Percentiles rank a stretch among this genome's conserved stretches.
Evolutionary conservation across 441 rosid species (phyloP).

Genomic region (Gossypium aridum): DNA sequence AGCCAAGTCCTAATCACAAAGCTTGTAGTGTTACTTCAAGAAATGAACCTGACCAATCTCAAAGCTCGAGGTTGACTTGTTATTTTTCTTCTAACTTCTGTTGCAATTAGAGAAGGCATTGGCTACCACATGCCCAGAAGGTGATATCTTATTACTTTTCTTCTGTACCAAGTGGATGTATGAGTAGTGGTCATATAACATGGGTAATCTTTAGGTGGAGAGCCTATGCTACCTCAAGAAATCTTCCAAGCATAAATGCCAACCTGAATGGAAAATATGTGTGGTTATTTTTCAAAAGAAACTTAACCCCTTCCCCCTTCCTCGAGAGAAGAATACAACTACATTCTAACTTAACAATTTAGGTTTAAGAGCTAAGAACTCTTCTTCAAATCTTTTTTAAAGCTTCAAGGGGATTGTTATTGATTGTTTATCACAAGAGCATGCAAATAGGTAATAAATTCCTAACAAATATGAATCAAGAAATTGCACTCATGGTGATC

Average conservation of each 20-base stretch:
- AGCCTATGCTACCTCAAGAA: slow-evolving; percentile 73
- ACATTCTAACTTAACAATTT: not conserved
- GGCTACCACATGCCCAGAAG: slow-evolving; percentile 48
- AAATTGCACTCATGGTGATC: not conserved
- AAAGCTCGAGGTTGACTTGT: slow-evolving; percentile 29
- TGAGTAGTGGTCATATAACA: slow-evolving; percentile 77
- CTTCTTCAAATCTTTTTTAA: not conserved
- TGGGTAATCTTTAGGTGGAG: slow-evolving; percentile 82
- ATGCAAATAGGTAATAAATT: not conserved
- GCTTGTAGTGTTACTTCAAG: slow-evolving; percentile 39
- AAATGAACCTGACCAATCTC: slow-evolving; percentile 34
- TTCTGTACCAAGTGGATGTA: slow-evolving; percentile 79
- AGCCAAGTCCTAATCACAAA: slow-evolving; percentile 51
- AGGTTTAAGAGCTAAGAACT: not conserved
- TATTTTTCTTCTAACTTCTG: slow-evolving; percentile 34
- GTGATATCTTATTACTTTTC: slow-evolving; percentile 48
- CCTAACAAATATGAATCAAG: not conserved
- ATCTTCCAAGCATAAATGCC: slow-evolving; percentile 81
- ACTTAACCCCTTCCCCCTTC: not conserved
- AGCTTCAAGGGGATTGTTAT: not conserved
- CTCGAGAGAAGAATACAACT: not conserved
- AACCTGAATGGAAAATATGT: slow-evolving; percentile 37
- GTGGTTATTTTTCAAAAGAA: not conserved
- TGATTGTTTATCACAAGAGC: not conserved
- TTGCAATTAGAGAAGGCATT: slow-evolving; percentile 16